Conservation (phyloP, 495 filamentous ascomycete genomes). For the Melanomma pulvis-pyrius region DNA sequence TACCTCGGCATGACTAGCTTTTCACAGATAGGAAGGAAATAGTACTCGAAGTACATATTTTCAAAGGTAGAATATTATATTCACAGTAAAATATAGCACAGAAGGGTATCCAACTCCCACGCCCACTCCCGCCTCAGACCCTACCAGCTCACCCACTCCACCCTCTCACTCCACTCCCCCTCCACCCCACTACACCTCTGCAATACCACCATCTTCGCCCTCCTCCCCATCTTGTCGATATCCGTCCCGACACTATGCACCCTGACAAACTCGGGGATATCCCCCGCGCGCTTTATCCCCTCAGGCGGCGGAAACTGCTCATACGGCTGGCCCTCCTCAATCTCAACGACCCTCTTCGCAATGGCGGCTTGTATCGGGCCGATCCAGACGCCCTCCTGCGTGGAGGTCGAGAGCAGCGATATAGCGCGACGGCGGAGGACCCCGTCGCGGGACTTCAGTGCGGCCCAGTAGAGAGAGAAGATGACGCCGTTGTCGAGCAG, state of each 20-base stretch:
- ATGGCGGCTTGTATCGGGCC: constrained; percentile 21
- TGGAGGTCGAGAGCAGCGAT: constrained; percentile 8
- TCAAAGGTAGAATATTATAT: too few species aligned
- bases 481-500: constrained; percentile 32
- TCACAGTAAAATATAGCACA: too few species aligned
- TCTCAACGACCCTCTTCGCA: constrained; percentile 23
- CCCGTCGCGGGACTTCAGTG: constrained; percentile 26
- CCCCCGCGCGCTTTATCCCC: constrained; percentile 6
- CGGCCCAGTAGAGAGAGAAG: constrained; percentile 19
- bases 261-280: constrained; percentile 24
- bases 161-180: constrained; percentile 20
- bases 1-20: too few species aligned
- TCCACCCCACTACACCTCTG: constrained; percentile 8
- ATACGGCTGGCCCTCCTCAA: constrained; percentile 22
- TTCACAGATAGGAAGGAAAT: too few species aligned
- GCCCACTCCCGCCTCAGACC: too few species aligned
- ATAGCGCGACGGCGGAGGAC: constrained; percentile 20
- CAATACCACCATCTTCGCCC: constrained; percentile 4
- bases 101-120: too few species aligned
- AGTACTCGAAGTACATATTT: too few species aligned
- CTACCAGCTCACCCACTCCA: constrained; percentile 29
- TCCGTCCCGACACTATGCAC: constrained; percentile 21
- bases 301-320: constrained; percentile 15
- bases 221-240: constrained; percentile 13
- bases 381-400: constrained; percentile 31